Evolutionary conservation across 2,329 filamentous ascomycete genomes (phyloP), one percentile per base, ranked within the genome.

Genomic region (Stachybotrys chartarum): DNA sequence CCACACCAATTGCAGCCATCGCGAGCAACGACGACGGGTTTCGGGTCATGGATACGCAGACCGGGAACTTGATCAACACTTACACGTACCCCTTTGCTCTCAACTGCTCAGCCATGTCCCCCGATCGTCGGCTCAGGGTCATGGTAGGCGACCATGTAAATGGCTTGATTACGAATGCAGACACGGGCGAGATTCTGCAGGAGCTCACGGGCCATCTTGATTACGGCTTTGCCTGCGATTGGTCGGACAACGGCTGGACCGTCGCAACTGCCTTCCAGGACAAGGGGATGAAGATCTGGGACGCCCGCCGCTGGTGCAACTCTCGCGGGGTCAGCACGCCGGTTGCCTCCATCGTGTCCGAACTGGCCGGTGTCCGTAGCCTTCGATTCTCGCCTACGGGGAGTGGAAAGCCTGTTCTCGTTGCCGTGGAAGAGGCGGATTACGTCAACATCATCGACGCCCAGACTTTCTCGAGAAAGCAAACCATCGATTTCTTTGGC

Each of bases 261-360:
- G 79, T 92, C 18, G 89, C 89, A 12, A 92, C 89, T 0, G 88
- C 85, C 24, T 87, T 86, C 58, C 88, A 93, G 68, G 89, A 93
- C 68, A 86, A 80, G 66, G 80, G 78, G 31, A 78, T 92, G 60
- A 83, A 85, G 59, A 83, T 93, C 51, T 92, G 87, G 84, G 89
- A 93, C 66, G 86, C 88, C 7, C 80, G 89, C 8, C 83, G 81
- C 54, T 90, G 87, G 85, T 77, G 72, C 49, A 72, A 78, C 54
- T 78, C 78, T 8, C 72, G 78, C 5, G 82, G 82, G 6, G 54
- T 65, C 24, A 71, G 75, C 52, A 70, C 61, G 2, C 76, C 82
- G 0, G 61, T 87, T 8, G 74, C 75, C 17, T 80, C 79, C 11
- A 73, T 92, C 30, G 75, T 79, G 47, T 82, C 82, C 30, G 81